phyloP scores from a whole-genome alignment of 306 rosid genomes.

The Cicer chorassanicum region DNA sequence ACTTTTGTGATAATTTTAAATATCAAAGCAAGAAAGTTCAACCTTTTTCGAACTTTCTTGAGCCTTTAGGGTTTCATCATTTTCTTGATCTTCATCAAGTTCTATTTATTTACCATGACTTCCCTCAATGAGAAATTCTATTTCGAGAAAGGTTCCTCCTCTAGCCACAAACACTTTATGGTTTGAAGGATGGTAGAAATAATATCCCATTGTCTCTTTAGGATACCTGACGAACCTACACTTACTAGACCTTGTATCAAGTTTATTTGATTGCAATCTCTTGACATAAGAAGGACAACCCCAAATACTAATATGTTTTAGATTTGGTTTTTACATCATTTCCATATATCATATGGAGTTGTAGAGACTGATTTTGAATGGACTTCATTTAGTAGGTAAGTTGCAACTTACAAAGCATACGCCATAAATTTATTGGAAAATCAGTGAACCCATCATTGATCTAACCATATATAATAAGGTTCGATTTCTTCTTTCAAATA shows the following conservation, averaged over 20 bases:
- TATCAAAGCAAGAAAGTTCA: background rate
- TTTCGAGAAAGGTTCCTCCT: background rate
- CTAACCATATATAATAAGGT: constrained; percentile 4
- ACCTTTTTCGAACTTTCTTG: background rate
- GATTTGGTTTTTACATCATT: background rate
- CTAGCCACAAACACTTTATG: constrained; percentile 11
- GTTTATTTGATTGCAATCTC: background rate
- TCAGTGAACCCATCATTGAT: background rate
- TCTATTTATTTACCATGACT: background rate
- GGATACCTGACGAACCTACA: constrained; percentile 19
- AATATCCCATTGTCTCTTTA: constrained; percentile 24
- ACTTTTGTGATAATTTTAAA: background rate
- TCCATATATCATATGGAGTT: constrained; percentile 35
- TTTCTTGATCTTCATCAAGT: constrained; percentile 13
- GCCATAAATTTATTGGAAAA: constrained; percentile 3
- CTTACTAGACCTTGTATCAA: background rate
- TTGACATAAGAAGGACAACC: background rate
- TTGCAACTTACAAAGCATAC: constrained; percentile 5
- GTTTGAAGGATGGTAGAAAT: background rate
- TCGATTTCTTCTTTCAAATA: background rate
- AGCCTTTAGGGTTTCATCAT: background rate
- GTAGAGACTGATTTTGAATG: background rate
- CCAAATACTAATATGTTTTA: constrained; percentile 1
- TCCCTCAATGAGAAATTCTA: background rate
- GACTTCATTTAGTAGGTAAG: constrained; percentile 13